Conservation (phyloP, 2,329 filamentous ascomycete species). For the Ceratocystis colombiana region DNA sequence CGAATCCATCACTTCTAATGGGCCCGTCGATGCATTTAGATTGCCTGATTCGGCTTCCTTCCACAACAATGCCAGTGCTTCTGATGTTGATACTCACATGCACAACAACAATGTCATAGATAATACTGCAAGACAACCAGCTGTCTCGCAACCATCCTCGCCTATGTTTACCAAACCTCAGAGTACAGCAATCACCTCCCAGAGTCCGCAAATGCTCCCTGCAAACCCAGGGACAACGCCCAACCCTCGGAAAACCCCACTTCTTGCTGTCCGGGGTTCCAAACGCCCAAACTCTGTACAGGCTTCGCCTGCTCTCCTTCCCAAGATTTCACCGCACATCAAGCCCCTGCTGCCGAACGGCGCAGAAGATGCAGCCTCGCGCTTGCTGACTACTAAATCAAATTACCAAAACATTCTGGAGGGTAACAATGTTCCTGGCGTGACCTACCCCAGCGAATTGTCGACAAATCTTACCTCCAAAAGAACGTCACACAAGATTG, state of each 20-base stretch:
- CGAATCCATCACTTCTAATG: constrained; percentile 7
- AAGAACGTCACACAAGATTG: constrained; percentile 93
- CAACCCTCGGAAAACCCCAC: constrained; percentile 43
- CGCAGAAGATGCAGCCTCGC: constrained; percentile 52
- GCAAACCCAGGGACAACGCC: constrained; percentile 39
- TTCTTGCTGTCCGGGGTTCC: constrained; percentile 45
- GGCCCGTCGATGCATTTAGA: constrained; percentile 36
- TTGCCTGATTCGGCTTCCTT: constrained; percentile 58
- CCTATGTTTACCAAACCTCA: constrained; percentile 38
- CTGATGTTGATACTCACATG: constrained; percentile 24
- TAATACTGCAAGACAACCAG: not conserved
- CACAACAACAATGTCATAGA: constrained; percentile 34
- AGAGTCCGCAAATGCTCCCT: constrained; percentile 52
- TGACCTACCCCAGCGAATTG: constrained; percentile 80
- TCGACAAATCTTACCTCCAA: constrained; percentile 93
- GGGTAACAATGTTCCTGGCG: constrained; percentile 79
- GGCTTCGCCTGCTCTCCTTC: constrained; percentile 76
- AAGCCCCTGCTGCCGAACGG: constrained; percentile 70
- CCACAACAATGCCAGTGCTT: constrained; percentile 36
- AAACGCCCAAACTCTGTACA: constrained; percentile 65
- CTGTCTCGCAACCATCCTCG: constrained; percentile 40
- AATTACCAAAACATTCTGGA: constrained; percentile 98
- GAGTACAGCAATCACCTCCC: constrained; percentile 45
- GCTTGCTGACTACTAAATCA: constrained; percentile 82
- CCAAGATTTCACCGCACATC: constrained; percentile 87